phyloP scores from a whole-genome alignment of 306 rosid species.

The Medicago arabica region DNA sequence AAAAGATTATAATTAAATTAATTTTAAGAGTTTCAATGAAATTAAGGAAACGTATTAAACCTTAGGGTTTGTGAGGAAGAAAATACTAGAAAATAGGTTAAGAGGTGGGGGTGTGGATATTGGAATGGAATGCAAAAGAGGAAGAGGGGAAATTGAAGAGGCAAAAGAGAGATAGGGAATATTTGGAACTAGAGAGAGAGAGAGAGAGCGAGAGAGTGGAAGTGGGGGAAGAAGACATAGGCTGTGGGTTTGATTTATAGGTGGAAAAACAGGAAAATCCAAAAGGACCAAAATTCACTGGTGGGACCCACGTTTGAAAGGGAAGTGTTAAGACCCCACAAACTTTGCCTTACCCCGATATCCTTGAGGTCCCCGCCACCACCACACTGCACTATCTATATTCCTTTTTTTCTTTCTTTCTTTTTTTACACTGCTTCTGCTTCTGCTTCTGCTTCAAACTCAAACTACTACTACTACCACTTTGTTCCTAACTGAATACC shows the following conservation, averaged over 20 bases:
- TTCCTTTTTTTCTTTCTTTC: neutral
- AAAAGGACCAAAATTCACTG: slow-evolving; percentile 38
- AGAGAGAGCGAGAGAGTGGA: slow-evolving; percentile 1
- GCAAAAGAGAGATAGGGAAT: neutral
- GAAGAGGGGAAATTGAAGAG: neutral
- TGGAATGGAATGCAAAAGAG: neutral
- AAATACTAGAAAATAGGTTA: neutral
- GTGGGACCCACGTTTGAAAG: slow-evolving; percentile 46
- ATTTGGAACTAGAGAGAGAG: neutral
- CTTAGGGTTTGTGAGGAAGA: neutral
- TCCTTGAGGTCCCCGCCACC: slow-evolving; percentile 58
- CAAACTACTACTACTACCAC: neutral
- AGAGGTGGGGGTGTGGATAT: no score
- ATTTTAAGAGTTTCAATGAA: neutral
- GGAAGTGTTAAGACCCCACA: slow-evolving; percentile 38
- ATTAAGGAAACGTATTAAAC: neutral
- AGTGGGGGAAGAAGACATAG: slow-evolving; percentile 49
- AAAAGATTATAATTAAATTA: neutral
- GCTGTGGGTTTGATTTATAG: slow-evolving; percentile 60
- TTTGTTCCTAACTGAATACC: no score
- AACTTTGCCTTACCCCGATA: slow-evolving; percentile 34
- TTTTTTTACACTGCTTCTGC: neutral
- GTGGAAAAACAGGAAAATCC: slow-evolving; percentile 8
- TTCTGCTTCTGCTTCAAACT: neutral
- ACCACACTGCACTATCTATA: neutral